Conservation (phyloP, 192 early-diverging fungal genomes). For the Podila epicladia region DNA sequence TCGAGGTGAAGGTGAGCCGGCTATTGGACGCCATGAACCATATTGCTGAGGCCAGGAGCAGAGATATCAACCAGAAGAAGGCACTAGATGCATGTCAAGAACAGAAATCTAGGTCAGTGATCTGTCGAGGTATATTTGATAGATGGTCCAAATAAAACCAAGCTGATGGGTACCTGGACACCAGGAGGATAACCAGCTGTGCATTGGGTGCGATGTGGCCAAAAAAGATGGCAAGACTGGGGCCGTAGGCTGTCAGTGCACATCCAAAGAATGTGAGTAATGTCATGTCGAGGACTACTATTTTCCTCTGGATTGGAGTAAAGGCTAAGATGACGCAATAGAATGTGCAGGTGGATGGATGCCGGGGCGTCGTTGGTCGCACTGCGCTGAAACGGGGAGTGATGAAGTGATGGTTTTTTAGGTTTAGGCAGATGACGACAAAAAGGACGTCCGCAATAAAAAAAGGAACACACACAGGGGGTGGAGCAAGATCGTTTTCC, state of each 20-base stretch:
- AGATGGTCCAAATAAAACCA: background rate
- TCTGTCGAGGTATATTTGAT: background rate
- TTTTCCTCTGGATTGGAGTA: no score
- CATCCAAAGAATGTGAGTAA: conserved; percentile 78
- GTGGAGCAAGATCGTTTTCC: no score
- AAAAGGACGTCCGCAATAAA: no score
- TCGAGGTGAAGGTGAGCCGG: conserved; percentile 54
- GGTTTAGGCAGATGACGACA: no score
- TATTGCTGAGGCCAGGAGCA: conserved; percentile 75
- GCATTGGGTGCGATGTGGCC: conserved; percentile 72
- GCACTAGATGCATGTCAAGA: conserved; percentile 60
- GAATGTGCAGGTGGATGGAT: no score
- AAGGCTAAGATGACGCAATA: no score
- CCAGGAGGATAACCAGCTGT: conserved; percentile 75
- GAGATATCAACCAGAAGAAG: conserved; percentile 84
- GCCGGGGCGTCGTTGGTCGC: no score
- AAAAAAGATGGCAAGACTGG: conserved; percentile 76
- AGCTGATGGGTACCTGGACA: conserved; percentile 67
- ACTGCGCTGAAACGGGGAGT: no score
- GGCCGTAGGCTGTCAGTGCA: conserved; percentile 78
- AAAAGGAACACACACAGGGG: no score
- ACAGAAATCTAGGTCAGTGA: background rate
- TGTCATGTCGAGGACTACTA: no score
- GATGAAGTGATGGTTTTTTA: no score
- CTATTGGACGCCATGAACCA: conserved; percentile 67